Evolutionary conservation across 164 flowering plant genomes (phyloP), one percentile per base, ranked within the genome.

Genomic region (Stephania cephalantha): DNA sequence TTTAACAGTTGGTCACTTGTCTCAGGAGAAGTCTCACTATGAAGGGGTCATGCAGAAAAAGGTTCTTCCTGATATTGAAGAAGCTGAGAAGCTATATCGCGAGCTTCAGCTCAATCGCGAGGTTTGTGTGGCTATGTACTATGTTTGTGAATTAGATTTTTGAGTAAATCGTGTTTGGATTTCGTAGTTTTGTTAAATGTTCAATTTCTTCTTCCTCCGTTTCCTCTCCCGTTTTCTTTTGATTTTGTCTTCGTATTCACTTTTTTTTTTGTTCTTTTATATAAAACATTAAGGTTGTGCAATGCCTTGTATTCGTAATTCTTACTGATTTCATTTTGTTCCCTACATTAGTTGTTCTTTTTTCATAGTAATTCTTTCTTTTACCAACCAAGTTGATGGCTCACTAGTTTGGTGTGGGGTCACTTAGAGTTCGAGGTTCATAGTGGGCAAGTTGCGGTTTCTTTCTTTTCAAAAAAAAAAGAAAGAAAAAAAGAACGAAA

Each of bases 1-100:
- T 20, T 58, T 15, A 58, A 58, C n/a, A 18, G 65, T 58, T 58
- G 18, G n/a, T 25, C 22, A 58, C 5, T 68, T 11, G 44, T 81
- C 61, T 44, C 89, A 96, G 99, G 87, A 82, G 74, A 92, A 88
- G 80, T 77, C n/a, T 46, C 90, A 90, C 74, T 94, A 89, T 84
- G 97, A 94, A 83, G 80, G 74, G 35, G 46, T 87, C 55, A 88
- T 94, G 97, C 80, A 77, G 6, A 78, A 73, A 13, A 89, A 85
- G 86, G 91, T 92, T 70, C 84, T 90, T 79, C 81, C 81, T 70
- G 89, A 85, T 71, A 87, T 95, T 67, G 72, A 85, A 81, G 86
- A 70, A 52, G 94, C 92, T 63, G 92, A 93, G 78, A 74, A 63
- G 71, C 65, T 75, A 10, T 82, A 80, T 83, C 76, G 77, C 79